phyloP scores from a whole-genome alignment of 2,329 filamentous ascomycete genomes.

The Diaporthe vexans region DNA sequence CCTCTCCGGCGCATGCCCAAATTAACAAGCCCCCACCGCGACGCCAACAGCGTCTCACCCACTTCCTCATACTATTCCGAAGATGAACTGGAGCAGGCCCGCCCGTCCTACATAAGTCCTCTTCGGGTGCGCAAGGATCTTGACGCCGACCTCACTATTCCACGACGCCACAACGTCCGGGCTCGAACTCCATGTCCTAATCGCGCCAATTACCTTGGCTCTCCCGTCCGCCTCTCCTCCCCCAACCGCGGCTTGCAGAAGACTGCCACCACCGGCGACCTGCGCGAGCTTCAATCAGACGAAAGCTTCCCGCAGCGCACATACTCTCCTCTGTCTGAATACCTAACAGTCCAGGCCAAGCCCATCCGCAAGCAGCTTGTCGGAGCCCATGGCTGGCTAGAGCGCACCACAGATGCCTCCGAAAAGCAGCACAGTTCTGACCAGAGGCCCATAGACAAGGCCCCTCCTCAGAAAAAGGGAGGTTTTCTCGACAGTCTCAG shows the following conservation, averaged over 20 bases:
- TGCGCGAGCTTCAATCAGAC: slow-evolving; percentile 41
- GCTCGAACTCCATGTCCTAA: slow-evolving; percentile 25
- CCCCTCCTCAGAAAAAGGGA: slow-evolving; percentile 51
- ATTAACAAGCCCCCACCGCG: slow-evolving; percentile 23
- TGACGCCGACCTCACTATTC: slow-evolving; percentile 37
- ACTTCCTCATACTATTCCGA: slow-evolving; percentile 52
- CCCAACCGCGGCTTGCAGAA: slow-evolving; percentile 36
- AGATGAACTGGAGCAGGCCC: slow-evolving; percentile 44
- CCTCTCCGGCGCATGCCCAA: slow-evolving; percentile 39
- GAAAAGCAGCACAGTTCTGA: slow-evolving; percentile 42
- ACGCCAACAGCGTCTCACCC: slow-evolving; percentile 42
- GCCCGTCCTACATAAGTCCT: slow-evolving; percentile 46
- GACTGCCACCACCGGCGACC: slow-evolving; percentile 39
- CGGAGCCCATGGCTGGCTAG: slow-evolving; percentile 70
- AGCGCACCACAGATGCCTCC: slow-evolving; percentile 55
- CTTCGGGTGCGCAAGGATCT: slow-evolving; percentile 45
- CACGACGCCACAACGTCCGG: slow-evolving; percentile 32
- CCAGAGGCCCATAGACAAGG: slow-evolving; percentile 21
- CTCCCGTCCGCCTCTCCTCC: slow-evolving; percentile 8
- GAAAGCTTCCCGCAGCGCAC: slow-evolving; percentile 41
- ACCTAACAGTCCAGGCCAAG: slow-evolving; percentile 56
- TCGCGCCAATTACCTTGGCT: slow-evolving; percentile 7
- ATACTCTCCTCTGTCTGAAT: slow-evolving; percentile 61
- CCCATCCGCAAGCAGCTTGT: slow-evolving; percentile 66
- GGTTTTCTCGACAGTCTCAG: slow-evolving; percentile 62